A percentile compares a stretch with the other conserved stretches of the same genome.
Conservation (phyloP, 2,329 filamentous ascomycete species). For the Mycosphaerella sp. region DNA sequence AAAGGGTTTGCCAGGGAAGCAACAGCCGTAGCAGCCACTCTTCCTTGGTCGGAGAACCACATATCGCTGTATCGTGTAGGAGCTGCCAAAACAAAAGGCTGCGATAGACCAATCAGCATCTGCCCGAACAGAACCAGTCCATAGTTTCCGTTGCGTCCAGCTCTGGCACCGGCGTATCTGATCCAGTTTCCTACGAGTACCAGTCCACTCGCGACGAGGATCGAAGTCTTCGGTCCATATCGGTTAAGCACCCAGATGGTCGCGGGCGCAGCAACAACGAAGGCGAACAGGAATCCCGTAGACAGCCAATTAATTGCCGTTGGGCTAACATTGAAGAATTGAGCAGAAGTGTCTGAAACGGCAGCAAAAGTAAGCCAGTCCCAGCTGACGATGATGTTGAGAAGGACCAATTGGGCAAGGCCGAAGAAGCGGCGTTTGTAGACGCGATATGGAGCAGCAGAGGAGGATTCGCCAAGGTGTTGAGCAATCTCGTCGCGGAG, state of each 20-base stretch:
- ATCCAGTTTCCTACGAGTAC: slow-evolving; percentile 86
- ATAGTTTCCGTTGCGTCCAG: slow-evolving; percentile 51
- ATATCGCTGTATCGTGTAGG: slow-evolving; percentile 88
- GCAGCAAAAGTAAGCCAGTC: slow-evolving; percentile 94
- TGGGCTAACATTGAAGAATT: slow-evolving; percentile 69
- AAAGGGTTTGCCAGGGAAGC: slow-evolving; percentile 83
- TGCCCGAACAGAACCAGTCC: slow-evolving; percentile 83
- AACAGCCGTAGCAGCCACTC: slow-evolving; percentile 81
- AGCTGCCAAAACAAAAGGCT: slow-evolving; percentile 85
- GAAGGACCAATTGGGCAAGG: slow-evolving; percentile 69
- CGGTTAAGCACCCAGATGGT: slow-evolving; percentile 72
- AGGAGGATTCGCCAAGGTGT: not conserved
- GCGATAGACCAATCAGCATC: slow-evolving; percentile 79
- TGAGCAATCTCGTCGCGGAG: slow-evolving; percentile 9
- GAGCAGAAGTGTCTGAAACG: slow-evolving; percentile 65
- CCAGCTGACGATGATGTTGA: slow-evolving; percentile 94
- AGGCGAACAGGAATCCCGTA: slow-evolving; percentile 80
- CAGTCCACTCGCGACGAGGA: slow-evolving; percentile 66
- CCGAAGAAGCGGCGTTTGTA: slow-evolving; percentile 92
- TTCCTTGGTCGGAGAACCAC: slow-evolving; percentile 82
- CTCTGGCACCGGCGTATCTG: slow-evolving; percentile 34
- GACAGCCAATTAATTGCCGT: slow-evolving; percentile 87
- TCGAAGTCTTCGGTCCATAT: slow-evolving; percentile 68
- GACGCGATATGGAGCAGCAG: slow-evolving; percentile 39
- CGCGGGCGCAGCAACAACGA: slow-evolving; percentile 63